Conservation (phyloP, 2,329 filamentous ascomycete genomes). For the Corniculantispora saksenae region DNA sequence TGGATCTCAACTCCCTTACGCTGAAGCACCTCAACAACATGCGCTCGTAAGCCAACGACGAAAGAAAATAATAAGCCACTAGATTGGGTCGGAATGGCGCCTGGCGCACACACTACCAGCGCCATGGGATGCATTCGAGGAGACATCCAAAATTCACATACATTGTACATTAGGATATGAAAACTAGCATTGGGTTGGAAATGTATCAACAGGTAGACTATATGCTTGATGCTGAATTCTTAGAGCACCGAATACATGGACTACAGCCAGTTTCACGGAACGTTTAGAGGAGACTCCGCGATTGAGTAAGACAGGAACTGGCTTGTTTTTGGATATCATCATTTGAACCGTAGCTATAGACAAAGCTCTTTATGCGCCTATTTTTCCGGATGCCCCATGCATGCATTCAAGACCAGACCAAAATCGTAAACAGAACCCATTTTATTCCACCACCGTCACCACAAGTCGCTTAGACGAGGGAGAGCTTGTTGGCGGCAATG, state of each 20-base stretch:
- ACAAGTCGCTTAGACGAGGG: conserved; percentile 75
- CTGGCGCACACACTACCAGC: not conserved
- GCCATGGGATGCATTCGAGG: not conserved
- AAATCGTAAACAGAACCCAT: conserved; percentile 32
- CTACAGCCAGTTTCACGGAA: not conserved
- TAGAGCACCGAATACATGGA: not conserved
- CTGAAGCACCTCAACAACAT: conserved; percentile 76
- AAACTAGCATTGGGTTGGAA: not conserved
- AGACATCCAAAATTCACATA: not conserved
- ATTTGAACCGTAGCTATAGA: conserved; percentile 27
- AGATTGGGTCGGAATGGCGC: not conserved
- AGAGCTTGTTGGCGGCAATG: conserved; percentile 98
- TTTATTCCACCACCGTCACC: conserved; percentile 22
- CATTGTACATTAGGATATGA: not conserved
- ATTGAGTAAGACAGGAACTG: conserved; percentile 23
- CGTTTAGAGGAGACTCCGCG: not conserved
- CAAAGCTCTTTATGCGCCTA: conserved; percentile 16
- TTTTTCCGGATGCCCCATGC: conserved; percentile 17
- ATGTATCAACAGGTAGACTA: not conserved
- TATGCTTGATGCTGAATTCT: not conserved
- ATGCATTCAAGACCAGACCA: conserved; percentile 41
- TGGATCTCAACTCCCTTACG: conserved; percentile 86
- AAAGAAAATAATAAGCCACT: not conserved
- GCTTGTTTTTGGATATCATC: conserved; percentile 37
- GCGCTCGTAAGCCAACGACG: conserved; percentile 33